Evolutionary conservation across 2,329 filamentous ascomycete genomes (phyloP), one percentile per base, ranked within the genome.

Genomic region (Dactylellina sp.): DNA sequence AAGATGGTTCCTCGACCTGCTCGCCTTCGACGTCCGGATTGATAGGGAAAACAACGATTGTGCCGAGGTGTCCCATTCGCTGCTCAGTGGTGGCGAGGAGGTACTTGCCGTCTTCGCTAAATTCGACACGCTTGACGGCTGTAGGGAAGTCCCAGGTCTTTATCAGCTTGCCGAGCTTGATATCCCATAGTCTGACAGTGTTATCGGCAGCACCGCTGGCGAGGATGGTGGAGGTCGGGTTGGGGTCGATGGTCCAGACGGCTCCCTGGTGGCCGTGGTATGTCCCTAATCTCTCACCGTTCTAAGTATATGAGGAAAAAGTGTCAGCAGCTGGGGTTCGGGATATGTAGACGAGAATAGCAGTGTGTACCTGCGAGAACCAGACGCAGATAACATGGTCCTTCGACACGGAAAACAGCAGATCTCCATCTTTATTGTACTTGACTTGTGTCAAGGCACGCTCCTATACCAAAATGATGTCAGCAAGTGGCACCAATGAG

Each of bases 121-220:
- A 99, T 84, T 97, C 94, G 82, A 97, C 93, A 79, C 95, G 89
- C 89, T 99, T 98, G 83, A 99, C 92, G 77, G 93, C 93, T 47
- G 95, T 98, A 74, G 91, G 89, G 84, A 97, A 97, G 78, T 99
- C 93, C 95, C 95, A 99, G 66, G 91, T 91, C 89, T 98, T 97
- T 80, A 99, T 87, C 81, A 91, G 90, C 81, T 91, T 92, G 81
- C 95, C 95, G 14, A 91, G 91, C 87, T 93, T 91, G 82, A 97
- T 87, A 81, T 99, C 93, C 95, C 95, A 99, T 80, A 99, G 87
- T 80, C 93, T 89, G 83, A 99, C 94, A 47, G 94, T 97, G 86
- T 98, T 98, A 85, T 99, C 95, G 83, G 95, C 95, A 79, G 93
- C 95, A 80, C 95, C 95, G 75, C 92, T 96, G 80, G 94, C 95